Evolutionary conservation across 257 asterid species (phyloP), one percentile per base, ranked within the genome.

Genomic region (Lantana camara): DNA sequence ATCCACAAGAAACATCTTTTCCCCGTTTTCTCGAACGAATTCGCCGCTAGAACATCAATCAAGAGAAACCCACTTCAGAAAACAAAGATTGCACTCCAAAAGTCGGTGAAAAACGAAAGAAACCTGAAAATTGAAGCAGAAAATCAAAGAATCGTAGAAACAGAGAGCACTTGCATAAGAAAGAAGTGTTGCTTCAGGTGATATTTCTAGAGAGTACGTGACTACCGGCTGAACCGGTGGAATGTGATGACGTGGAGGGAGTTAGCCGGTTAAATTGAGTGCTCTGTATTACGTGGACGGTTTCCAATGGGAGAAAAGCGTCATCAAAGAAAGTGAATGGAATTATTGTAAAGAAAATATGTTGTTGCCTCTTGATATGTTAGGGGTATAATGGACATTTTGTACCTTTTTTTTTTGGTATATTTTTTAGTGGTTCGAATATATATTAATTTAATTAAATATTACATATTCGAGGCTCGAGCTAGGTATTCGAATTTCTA

Each of bases 1-100:
- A 73, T 80, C 85, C 48, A 73, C 35, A 14, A 77, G 66, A 77
- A 80, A 80, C 83, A 80, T 80, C 23, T n/a, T 42, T 38, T 19
- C 24, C 35, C 30, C 37, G 17, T 7, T 41, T 27, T 53, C n/a
- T n/a, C 9, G 16, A 0, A 3, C 4, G 17, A 34, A 15, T 40
- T 53, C 20, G 30, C 10, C 5, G 17, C 57, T 20, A 15, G 11
- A 52, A 27, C 24, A 3, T 20, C 51, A 7, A 20, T 35, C 35
- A 1, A 48, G 15, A 34, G 22, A 40, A 34, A 21, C n/a, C 46
- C 17, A 48, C 15, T 17, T 11, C 4, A 34, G 22, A 19, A 54
- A 29, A 3, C 59, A 54, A 29, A 54, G 14, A 24, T 13, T 52
- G 14, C 21, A 9, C 4, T 52, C 21, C 1, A 16, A 16, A 9